Percentiles rank a stretch among this genome's conserved stretches.
Evolutionary conservation across 1,139 yeast species (phyloP).

Genomic region (Kodamaea fungicola): DNA sequence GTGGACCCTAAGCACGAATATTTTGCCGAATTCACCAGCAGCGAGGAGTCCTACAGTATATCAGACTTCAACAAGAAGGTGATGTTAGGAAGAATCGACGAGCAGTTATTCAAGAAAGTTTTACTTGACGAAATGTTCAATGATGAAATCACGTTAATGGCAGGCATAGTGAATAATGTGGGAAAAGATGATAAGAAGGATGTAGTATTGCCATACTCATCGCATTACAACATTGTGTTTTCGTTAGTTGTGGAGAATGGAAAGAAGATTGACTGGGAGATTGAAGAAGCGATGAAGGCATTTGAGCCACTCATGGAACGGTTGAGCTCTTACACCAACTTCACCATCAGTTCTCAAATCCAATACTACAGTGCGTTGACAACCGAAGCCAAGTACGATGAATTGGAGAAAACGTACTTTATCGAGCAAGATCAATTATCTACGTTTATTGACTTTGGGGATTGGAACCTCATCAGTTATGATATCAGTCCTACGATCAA

Average conservation of each 20-base stretch:
- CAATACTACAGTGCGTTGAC: slow-evolving; percentile 59
- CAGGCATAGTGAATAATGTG: slow-evolving; percentile 8
- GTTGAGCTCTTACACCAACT: slow-evolving; percentile 55
- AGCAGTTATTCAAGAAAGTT: slow-evolving; percentile 30
- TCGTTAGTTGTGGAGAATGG: slow-evolving; percentile 50
- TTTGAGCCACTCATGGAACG: slow-evolving; percentile 26
- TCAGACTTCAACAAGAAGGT: slow-evolving; percentile 23
- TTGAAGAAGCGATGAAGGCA: slow-evolving; percentile 23
- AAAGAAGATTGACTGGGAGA: slow-evolving; percentile 37
- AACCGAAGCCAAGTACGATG: slow-evolving; percentile 22
- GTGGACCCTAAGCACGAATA: slow-evolving; percentile 15
- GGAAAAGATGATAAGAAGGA: slow-evolving; percentile 17
- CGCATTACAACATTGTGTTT: slow-evolving; percentile 64
- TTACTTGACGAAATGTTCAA: slow-evolving; percentile 36
- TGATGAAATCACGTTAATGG: slow-evolving; percentile 30
- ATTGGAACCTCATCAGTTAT: slow-evolving; percentile 65
- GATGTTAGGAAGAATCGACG: slow-evolving; percentile 4
- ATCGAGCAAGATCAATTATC: slow-evolving; percentile 49
- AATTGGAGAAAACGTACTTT: slow-evolving; percentile 27
- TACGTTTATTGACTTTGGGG: slow-evolving; percentile 72
- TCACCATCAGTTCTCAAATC: slow-evolving; percentile 76
- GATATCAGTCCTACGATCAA: slow-evolving; percentile 64
- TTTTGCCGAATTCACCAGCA: slow-evolving; percentile 14
- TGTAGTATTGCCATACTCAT: slow-evolving; percentile 53
- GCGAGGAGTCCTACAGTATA: slow-evolving; percentile 11